Evolutionary conservation across 495 filamentous ascomycete species (phyloP).

Genomic region (Penicillium salamii): DNA sequence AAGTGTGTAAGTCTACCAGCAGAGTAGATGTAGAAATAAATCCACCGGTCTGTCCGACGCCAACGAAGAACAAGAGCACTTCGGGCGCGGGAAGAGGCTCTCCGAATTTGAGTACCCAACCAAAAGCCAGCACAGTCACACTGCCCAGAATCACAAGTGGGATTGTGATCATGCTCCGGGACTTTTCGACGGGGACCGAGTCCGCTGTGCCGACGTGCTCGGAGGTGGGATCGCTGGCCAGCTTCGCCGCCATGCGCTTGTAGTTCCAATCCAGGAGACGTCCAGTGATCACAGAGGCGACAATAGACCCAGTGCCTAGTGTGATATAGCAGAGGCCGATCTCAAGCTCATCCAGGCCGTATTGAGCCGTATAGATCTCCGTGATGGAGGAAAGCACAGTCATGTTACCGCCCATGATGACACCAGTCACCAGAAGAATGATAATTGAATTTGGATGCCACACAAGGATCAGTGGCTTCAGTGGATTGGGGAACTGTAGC

Average conservation of each 20-base stretch:
- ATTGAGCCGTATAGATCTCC: conserved; percentile 16
- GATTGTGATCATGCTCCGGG: conserved; percentile 12
- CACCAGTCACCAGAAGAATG: conserved; percentile 38
- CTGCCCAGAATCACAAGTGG: conserved; percentile 13
- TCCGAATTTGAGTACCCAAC: conserved; percentile 28
- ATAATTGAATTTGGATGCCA: conserved; percentile 53
- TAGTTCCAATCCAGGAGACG: conserved; percentile 43
- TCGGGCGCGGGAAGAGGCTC: conserved; percentile 47
- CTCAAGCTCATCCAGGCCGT: conserved; percentile 27
- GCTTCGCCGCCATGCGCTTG: conserved; percentile 27
- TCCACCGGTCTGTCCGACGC: conserved; percentile 47
- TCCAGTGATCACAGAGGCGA: conserved; percentile 34
- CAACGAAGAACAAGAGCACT: conserved; percentile 53
- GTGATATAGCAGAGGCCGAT: conserved; percentile 38
- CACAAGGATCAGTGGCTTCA: conserved; percentile 39
- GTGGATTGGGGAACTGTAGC: conserved; percentile 22
- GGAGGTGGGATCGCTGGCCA: neutral
- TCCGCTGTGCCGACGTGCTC: neutral
- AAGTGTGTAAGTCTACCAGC: conserved; percentile 58
- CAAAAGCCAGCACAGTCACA: conserved; percentile 16
- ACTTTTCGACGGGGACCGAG: conserved; percentile 15
- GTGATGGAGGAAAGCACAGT: conserved; percentile 28
- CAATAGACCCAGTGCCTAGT: conserved; percentile 32
- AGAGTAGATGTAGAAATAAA: conserved; percentile 41
- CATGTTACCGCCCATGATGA: conserved; percentile 27